Evolutionary conservation across 2,329 filamentous ascomycete species (phyloP).

Genomic region (Sphaerulina musiva): DNA sequence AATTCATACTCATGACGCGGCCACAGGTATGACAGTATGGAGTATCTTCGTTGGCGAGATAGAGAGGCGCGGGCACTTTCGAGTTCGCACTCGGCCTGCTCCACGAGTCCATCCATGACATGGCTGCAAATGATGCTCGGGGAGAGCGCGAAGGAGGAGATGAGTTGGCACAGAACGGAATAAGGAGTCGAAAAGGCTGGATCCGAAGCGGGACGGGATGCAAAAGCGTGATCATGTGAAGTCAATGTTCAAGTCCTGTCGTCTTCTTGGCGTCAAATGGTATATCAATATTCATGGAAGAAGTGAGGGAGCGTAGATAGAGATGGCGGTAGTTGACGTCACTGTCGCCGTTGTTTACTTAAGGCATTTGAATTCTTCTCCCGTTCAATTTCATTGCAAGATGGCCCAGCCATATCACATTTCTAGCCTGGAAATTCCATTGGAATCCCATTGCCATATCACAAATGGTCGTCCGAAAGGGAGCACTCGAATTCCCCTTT

Average conservation of each 20-base stretch:
- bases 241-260: not conserved
- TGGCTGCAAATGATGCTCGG: constrained; percentile 21
- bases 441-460: no score
- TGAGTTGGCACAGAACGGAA: not conserved
- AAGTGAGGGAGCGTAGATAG: no score
- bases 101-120: constrained; percentile 47
- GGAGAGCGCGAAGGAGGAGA: not conserved
- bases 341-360: no score
- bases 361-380: no score
- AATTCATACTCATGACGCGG: constrained; percentile 44
- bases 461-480: no score
- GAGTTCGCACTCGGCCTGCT: constrained; percentile 21
- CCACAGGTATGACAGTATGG: constrained; percentile 55
- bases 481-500: no score
- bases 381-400: no score
- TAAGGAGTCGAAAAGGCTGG: not conserved
- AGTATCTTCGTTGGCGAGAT: constrained; percentile 45
- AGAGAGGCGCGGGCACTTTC: constrained; percentile 34
- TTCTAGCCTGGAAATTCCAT: no score
- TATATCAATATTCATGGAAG: no score
- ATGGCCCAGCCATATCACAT: no score
- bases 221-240: not conserved
- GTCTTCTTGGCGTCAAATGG: no score
- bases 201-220: not conserved
- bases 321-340: no score